A percentile compares a stretch with the other conserved stretches of the same genome.
Conservation (phyloP, 2,329 filamentous ascomycete genomes). For the Talaromyces sp. region DNA sequence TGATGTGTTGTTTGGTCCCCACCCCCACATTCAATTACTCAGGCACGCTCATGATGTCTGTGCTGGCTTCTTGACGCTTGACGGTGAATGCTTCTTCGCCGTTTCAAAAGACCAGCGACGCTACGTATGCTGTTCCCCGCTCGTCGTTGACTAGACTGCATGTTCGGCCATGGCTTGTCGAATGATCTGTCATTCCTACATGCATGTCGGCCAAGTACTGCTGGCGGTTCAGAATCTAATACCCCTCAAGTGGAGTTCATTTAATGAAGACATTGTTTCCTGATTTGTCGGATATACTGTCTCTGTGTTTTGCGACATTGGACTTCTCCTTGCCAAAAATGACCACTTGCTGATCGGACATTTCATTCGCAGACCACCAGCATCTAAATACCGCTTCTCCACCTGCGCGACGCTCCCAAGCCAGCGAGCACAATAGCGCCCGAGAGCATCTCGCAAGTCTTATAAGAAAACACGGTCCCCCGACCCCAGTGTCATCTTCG, state of each 20-base stretch:
- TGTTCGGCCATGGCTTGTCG: neutral
- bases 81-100: neutral
- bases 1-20: neutral
- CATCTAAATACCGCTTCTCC: slow-evolving; percentile 13
- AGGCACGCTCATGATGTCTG: neutral
- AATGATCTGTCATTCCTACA: slow-evolving; percentile 4
- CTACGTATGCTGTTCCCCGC: neutral
- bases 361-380: slow-evolving; percentile 14
- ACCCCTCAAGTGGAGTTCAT: slow-evolving; percentile 7
- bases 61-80: neutral
- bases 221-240: neutral
- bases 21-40: neutral
- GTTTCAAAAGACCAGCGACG: neutral
- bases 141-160: neutral
- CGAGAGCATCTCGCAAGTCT: slow-evolving; percentile 37
- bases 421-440: slow-evolving; percentile 27
- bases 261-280: neutral
- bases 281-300: neutral
- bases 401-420: slow-evolving; percentile 24
- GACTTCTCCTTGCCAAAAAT: neutral
- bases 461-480: slow-evolving; percentile 38
- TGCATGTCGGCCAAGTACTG: neutral
- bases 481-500: slow-evolving; percentile 36
- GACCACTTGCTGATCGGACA: slow-evolving; percentile 2
- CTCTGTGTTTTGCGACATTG: neutral